Evolutionary conservation across 345 rosid genomes (phyloP).

Genomic region (Eucalyptus rudis): DNA sequence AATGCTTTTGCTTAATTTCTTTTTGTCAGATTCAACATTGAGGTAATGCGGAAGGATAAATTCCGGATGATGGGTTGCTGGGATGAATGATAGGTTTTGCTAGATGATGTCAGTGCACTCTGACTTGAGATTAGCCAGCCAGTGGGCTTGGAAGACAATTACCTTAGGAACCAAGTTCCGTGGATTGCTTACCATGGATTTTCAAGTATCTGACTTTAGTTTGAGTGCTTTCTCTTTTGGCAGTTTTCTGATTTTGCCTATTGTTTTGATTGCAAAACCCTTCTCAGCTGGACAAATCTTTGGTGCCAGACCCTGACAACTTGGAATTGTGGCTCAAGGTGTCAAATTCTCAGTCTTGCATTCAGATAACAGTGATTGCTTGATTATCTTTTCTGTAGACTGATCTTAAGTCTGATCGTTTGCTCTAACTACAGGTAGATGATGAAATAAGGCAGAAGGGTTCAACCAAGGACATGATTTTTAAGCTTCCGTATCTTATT

Average conservation of each 20-base stretch:
- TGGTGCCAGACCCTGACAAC: slow-evolving; percentile 60
- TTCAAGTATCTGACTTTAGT: not conserved
- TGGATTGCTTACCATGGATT: not conserved
- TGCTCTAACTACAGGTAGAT: slow-evolving; percentile 40
- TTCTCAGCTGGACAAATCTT: slow-evolving; percentile 54
- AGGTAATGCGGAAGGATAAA: not conserved
- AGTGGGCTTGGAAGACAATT: not conserved
- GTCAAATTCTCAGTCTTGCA: not conserved
- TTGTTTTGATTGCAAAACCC: not conserved
- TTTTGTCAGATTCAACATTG: not conserved
- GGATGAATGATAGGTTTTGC: not conserved
- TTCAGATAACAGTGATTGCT: not conserved
- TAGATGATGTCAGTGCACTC: not conserved
- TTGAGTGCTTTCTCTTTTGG: not conserved
- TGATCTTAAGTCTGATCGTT: not conserved
- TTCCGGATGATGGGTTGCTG: not conserved
- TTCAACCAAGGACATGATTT: slow-evolving; percentile 81
- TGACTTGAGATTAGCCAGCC: not conserved
- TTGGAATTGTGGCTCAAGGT: slow-evolving; percentile 93
- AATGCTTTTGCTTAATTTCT: not conserved
- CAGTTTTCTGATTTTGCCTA: not conserved
- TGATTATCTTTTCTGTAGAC: not conserved
- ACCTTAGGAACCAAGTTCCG: not conserved
- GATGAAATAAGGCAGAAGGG: slow-evolving; percentile 72
- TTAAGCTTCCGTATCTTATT: slow-evolving; percentile 69